Evolutionary conservation across 495 filamentous ascomycete genomes (phyloP).

Genomic region (Jackrogersella minutella): DNA sequence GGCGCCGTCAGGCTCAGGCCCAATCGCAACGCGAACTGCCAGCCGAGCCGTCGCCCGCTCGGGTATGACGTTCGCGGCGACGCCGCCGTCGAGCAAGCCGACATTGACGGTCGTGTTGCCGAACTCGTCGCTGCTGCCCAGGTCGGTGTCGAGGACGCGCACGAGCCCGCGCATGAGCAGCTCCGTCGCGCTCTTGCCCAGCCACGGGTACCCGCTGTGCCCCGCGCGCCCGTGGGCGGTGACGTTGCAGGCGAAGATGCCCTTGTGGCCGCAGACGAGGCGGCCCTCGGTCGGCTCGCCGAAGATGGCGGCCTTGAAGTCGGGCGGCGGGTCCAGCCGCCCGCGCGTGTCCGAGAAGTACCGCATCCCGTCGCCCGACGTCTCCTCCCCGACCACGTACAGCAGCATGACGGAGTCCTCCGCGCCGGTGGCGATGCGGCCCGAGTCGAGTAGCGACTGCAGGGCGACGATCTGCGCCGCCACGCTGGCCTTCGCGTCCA

Average conservation of each 20-base stretch:
- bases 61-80: conserved; percentile 89
- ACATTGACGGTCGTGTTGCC: conserved; percentile 90
- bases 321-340: conserved; percentile 54
- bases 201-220: conserved; percentile 89
- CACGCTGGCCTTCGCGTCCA: conserved; percentile 90
- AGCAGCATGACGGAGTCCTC: conserved; percentile 69
- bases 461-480: conserved; percentile 79
- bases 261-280: conserved; percentile 91
- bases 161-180: conserved; percentile 73
- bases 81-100: conserved; percentile 78
- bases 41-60: conserved; percentile 71
- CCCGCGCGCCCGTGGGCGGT: conserved; percentile 77
- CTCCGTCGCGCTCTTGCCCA: conserved; percentile 81
- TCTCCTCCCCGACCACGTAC: conserved; percentile 91
- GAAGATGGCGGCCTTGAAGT: conserved; percentile 73
- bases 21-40: conserved; percentile 76
- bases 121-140: conserved; percentile 78
- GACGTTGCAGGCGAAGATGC: conserved; percentile 70
- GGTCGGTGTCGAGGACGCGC: conserved; percentile 66
- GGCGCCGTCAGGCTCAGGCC: conserved; percentile 63
- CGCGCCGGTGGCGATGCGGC: conserved; percentile 48
- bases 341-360: conserved; percentile 61
- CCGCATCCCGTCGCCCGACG: conserved; percentile 83
- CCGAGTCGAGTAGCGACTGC: conserved; percentile 62
- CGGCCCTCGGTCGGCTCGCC: conserved; percentile 89